Evolutionary conservation across 176 grass and related monocot species (phyloP).

Genomic region (Stipa capillata): DNA sequence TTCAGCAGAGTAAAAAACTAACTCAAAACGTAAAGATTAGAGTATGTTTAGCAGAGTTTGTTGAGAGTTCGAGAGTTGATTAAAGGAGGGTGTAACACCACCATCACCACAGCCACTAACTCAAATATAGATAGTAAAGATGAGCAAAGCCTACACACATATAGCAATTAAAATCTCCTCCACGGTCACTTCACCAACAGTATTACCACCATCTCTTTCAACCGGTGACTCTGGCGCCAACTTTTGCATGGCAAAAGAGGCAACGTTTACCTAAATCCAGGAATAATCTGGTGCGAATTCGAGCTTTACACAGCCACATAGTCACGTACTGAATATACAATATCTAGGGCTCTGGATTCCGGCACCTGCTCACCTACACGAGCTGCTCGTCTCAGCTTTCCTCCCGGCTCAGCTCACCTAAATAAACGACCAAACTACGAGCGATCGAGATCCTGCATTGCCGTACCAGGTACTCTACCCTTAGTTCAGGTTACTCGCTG

Average conservation of each 20-base stretch:
- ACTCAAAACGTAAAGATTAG: too few relatives aligned
- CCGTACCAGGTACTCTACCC: slow-evolving; percentile 3
- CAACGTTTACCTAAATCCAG: slow-evolving; percentile 22
- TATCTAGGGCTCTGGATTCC: neutral
- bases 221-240: neutral
- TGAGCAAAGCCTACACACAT: neutral
- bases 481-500: neutral
- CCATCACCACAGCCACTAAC: too few relatives aligned
- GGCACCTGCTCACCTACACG: slow-evolving; percentile 28
- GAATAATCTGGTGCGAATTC: neutral
- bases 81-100: too few relatives aligned
- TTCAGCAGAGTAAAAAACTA: too few relatives aligned
- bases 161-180: neutral
- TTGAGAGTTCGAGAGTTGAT: too few relatives aligned
- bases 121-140: too few relatives aligned
- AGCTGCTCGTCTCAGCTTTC: slow-evolving; percentile 28
- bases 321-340: neutral
- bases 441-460: neutral
- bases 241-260: neutral
- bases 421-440: neutral
- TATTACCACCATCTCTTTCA: slow-evolving; percentile 1
- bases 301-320: neutral
- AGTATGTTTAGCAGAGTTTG: too few relatives aligned
- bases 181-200: neutral
- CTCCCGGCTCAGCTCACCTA: slow-evolving; percentile 39